Evolutionary conservation across 441 rosid genomes (phyloP).

Genomic region (Pelargonium fulgidum): DNA sequence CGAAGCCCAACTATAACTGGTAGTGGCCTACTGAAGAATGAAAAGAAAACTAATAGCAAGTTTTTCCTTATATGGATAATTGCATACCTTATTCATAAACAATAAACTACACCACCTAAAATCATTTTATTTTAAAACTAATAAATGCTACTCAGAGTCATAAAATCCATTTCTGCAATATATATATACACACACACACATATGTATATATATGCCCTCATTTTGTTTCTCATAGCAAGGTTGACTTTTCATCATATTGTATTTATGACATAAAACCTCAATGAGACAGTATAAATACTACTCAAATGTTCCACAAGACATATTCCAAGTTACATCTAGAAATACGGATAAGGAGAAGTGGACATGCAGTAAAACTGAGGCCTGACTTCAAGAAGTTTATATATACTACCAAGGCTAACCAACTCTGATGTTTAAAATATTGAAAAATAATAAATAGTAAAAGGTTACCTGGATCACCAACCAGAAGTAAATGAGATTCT

Average conservation of each 20-base stretch:
- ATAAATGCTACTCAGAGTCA: neutral
- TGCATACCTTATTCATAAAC: neutral
- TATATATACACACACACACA: too few relatives aligned
- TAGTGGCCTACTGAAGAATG: neutral
- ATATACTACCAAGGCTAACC: neutral
- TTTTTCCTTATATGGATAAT: neutral
- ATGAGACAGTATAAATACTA: neutral
- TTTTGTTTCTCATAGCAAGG: neutral
- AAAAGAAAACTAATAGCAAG: neutral
- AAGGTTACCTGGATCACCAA: conserved; percentile 87
- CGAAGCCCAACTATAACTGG: neutral
- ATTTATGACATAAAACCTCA: neutral
- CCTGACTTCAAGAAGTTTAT: neutral
- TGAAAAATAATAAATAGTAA: neutral
- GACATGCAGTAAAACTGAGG: neutral
- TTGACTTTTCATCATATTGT: neutral
- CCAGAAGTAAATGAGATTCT: conserved; percentile 93
- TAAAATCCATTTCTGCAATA: neutral
- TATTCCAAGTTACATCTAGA: neutral
- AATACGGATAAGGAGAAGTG: neutral
- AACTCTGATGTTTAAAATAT: neutral
- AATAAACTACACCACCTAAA: neutral
- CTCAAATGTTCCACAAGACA: neutral
- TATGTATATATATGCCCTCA: too few relatives aligned
- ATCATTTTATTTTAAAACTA: neutral